A percentile compares a stretch with the other conserved stretches of the same genome.
These are phyloP conservation scores for Rhizophagus prolifer DNA, from an alignment of 192 early-diverging fungal genomes.

Conservation along the genomic window DNA sequence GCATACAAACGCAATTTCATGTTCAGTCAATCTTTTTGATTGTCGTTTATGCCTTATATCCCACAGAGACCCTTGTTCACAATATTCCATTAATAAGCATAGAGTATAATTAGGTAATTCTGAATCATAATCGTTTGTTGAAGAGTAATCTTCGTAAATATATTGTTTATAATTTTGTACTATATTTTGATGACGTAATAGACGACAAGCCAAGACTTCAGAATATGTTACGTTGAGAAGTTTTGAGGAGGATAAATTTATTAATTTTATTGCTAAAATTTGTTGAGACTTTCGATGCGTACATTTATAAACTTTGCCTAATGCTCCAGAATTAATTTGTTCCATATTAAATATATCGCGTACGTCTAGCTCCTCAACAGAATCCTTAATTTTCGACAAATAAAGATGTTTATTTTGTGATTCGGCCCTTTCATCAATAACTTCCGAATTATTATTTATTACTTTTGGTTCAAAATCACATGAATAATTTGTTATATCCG, in stretches of 20 bases:
- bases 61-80: conserved; percentile 11
- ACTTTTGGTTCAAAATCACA: neutral
- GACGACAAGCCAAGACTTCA: conserved; percentile 14
- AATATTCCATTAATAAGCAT: conserved; percentile 29
- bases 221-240: conserved; percentile 20
- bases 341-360: neutral
- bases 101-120: conserved; percentile 1
- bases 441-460: neutral
- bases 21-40: conserved; percentile 34
- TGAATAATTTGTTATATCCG: neutral
- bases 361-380: conserved; percentile 1
- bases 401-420: conserved; percentile 14
- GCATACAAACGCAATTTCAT: conserved; percentile 39
- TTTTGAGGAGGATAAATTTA: neutral
- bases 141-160: conserved; percentile 1
- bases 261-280: conserved; percentile 18
- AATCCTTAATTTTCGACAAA: neutral
- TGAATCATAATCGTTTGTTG: neutral
- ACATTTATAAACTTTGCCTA: neutral
- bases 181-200: conserved; percentile 24
- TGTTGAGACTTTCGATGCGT: conserved; percentile 6
- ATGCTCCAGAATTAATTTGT: neutral
- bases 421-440: conserved; percentile 13
- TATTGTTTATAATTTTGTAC: conserved; percentile 9
- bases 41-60: conserved; percentile 13